Base-by-base conservation (phyloP, 2,329 filamentous ascomycete genomes). In the Cytospora mali region DNA sequence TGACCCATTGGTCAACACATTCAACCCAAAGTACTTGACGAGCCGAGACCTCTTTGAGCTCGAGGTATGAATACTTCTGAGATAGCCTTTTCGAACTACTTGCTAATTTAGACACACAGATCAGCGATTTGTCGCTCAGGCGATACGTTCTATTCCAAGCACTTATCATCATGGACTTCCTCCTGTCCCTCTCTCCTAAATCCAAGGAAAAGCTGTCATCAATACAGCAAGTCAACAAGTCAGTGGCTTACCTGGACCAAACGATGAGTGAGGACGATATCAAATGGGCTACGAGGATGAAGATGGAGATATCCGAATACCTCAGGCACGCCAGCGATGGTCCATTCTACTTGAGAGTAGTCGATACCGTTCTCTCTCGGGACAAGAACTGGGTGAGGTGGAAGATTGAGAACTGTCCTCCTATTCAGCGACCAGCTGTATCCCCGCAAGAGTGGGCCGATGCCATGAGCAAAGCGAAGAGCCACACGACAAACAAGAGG, bases 361-460 rank as follows among this genome's bases (percentile, higher is more conserved):
- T 99, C 33, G 94, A 98, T 74, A 98, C 93, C 14, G 94, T 99
- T 33, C 85, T 99, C 31, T 92, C 92, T 27, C 85, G 95, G 66
- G 95, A 99, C 75, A 98, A 97, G 80, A 97, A 98, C 73, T 99
- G 96, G 96, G 93, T 96, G 51, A 89, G 93, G 66, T 99, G 95
- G 95, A 99, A 99, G 78, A 89, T 94, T 64, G 93, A 97, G 74
- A 92, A 89, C 68, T 99, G 95, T 73, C 92, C 92, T 27, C 85
- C 89, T 6, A 98, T 99, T 71, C 88, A 93, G 71, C 85, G 86
- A 64, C 85, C 90, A 25, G 80, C 91, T 13, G 83, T 98, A 31
- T 83, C 88, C 3, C 82, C 88, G 1, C 77, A 85, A 29, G 84
- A 89, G 53, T 94, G 93, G 73, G 75, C 88, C 46, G 83, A 87